Conservation (phyloP, 495 filamentous ascomycete species). For the Lineolata rhizophorae region DNA sequence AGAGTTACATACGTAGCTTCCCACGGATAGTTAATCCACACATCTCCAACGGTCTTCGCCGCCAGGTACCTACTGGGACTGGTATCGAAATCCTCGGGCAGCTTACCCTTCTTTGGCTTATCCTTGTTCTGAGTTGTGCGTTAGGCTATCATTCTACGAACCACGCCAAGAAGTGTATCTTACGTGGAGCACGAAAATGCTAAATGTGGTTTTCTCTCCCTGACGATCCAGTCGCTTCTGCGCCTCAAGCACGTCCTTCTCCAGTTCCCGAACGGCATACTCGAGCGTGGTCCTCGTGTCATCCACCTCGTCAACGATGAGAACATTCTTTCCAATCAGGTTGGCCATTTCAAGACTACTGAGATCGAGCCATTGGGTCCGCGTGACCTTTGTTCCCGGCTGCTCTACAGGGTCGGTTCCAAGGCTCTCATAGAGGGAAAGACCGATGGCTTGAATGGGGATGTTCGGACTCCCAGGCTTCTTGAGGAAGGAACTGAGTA, state of each 20-base stretch:
- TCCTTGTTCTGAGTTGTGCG: conserved; percentile 62
- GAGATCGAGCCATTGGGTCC: conserved; percentile 96
- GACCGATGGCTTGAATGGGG: conserved; percentile 95
- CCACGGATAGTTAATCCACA: conserved; percentile 99
- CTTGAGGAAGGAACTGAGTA: conserved; percentile 71
- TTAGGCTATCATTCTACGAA: conserved; percentile 2
- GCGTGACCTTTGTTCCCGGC: conserved; percentile 80
- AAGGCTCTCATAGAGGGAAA: conserved; percentile 87
- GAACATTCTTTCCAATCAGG: conserved; percentile 85
- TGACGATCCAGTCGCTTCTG: conserved; percentile 43
- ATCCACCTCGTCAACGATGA: conserved; percentile 98
- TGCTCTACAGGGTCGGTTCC: conserved; percentile 34
- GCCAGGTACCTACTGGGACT: conserved; percentile 59
- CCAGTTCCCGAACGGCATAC: conserved; percentile 85
- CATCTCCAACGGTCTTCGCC: conserved; percentile 67
- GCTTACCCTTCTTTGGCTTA: conserved; percentile 74
- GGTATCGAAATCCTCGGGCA: conserved; percentile 62
- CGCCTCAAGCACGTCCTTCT: conserved; percentile 85
- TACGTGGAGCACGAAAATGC: conserved; percentile 88
- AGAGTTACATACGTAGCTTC: conserved; percentile 48
- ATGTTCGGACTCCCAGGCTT: conserved; percentile 75
- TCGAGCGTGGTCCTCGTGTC: conserved; percentile 93
- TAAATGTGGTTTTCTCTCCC: conserved; percentile 59
- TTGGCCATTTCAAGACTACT: conserved; percentile 72
- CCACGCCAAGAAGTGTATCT: conserved; percentile 16